Base-by-base conservation (phyloP, 495 filamentous ascomycete species). In the Durotheca rogersii region DNA sequence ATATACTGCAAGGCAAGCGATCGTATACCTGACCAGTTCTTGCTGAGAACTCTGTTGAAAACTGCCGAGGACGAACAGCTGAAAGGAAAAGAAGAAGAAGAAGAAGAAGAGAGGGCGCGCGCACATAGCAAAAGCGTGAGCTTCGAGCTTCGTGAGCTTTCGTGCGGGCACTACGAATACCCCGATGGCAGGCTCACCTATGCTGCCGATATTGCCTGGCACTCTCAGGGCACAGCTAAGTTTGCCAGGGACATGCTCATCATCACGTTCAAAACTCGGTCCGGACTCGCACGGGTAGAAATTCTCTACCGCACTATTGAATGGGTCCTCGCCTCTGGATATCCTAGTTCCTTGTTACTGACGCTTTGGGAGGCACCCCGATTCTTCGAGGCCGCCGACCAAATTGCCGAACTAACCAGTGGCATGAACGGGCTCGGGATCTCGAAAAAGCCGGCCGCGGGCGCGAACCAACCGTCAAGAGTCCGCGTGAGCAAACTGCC, bases 91-190 rank as follows among this genome's bases (percentile, higher is more conserved):
- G 32, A 33, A 1, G 20, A 58, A 10, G 23, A 36, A 2, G 45
- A 62, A 11, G 31, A 34, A 7, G 35, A 39, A 2, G 41, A 51
- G 20, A 17, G 37, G 0, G 0, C 30, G n/a, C n/a, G n/a, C 2
- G 42, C 41, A 2, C 35, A 47, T 0, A 43, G 55, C 15, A 48
- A 38, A 1, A 57, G 51, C 19, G 46, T 66, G 6, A 32, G 15
- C 7, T 74, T 81, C 23, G 34, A 62, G 0, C 42, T 70, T 21
- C 14, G 30, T 3, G 48, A 36, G 2, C 21, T 78, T 5, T 70
- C 65, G 7, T 84, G 79, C 55, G 82, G 82, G 2, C 65, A 76
- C 41, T 77, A 75, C 60, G 56, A 58, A 21, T 82, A 79, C 38
- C 20, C 50, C 2, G 43, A 63, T 1, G 55, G 56, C 0, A 53